Percentiles rank a stretch among this genome's conserved stretches.
phyloP scores from a whole-genome alignment of 2,329 filamentous ascomycete genomes.

The Corynespora cassiicola region DNA sequence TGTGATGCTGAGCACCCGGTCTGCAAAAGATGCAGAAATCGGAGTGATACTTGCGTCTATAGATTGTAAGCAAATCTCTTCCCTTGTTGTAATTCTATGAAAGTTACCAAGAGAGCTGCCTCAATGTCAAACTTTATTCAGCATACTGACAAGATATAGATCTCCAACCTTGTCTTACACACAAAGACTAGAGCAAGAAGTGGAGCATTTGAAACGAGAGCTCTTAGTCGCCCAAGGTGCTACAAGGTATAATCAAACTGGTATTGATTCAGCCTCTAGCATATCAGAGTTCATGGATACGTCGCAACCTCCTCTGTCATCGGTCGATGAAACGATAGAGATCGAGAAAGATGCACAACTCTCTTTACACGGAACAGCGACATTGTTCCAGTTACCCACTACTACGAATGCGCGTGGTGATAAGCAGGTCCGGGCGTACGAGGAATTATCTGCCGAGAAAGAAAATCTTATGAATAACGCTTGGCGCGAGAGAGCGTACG shows the following conservation, averaged over 20 bases:
- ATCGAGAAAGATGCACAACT: conserved; percentile 7
- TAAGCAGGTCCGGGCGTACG: conserved; percentile 1
- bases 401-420: conserved; percentile 1
- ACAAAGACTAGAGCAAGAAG: conserved; percentile 11
- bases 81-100: too few species aligned
- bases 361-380: conserved; percentile 12
- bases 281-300: too few species aligned
- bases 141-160: conserved; percentile 2
- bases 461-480: conserved; percentile 13
- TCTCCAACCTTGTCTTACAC: conserved; percentile 16
- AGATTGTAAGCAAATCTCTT: conserved; percentile 10
- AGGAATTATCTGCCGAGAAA: conserved; percentile 10
- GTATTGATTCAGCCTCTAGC: too few species aligned
- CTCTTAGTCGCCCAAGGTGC: conserved; percentile 1
- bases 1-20: conserved; percentile 13
- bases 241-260: too few species aligned
- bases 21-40: conserved; percentile 11
- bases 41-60: conserved; percentile 12
- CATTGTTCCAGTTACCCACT: conserved; percentile 13
- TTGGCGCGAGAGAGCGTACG: conserved; percentile 14
- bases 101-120: too few species aligned
- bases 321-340: conserved; percentile 1
- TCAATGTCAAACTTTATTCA: too few species aligned
- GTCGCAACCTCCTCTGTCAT: neutral
- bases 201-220: conserved; percentile 8